Percentiles rank a stretch among this genome's conserved stretches.
Evolutionary conservation across 768 basidiomycete species (phyloP).

Genomic region (Hydnomerulius pinastri): DNA sequence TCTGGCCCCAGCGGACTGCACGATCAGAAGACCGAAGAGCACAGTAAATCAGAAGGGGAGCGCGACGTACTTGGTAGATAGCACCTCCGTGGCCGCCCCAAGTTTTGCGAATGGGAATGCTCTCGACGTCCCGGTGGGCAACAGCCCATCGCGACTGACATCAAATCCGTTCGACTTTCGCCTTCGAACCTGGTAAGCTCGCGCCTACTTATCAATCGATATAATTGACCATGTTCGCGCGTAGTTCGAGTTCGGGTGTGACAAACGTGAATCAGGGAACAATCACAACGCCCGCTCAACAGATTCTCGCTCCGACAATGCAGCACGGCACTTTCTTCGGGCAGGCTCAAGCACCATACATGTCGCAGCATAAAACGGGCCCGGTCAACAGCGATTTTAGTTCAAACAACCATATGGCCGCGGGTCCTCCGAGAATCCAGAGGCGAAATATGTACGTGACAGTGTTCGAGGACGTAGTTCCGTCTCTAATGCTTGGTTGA

Average conservation of each 20-base stretch:
- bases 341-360: neutral
- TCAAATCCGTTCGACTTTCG: conserved; percentile 18
- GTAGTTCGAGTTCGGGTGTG: conserved; percentile 7
- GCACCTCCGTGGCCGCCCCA: conserved; percentile 5
- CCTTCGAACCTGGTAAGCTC: conserved; percentile 14
- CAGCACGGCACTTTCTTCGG: neutral
- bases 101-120: conserved; percentile 2
- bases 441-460: conserved; percentile 12
- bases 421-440: neutral
- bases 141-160: conserved; percentile 10
- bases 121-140: conserved; percentile 4
- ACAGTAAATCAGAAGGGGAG: conserved; percentile 14
- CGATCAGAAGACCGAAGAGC: conserved; percentile 1
- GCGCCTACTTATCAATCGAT: neutral
- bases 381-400: neutral
- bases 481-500: neutral
- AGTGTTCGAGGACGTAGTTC: neutral
- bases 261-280: neutral
- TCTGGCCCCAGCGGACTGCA: conserved; percentile 5
- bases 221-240: neutral
- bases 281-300: neutral
- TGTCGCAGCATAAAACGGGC: neutral
- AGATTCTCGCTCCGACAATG: conserved; percentile 2
- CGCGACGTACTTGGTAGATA: conserved; percentile 17
- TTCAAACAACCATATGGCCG: neutral